These are phyloP conservation scores for Emericellopsis atlantica DNA, from an alignment of 2,329 filamentous ascomycete genomes.

Conservation along the genomic window DNA sequence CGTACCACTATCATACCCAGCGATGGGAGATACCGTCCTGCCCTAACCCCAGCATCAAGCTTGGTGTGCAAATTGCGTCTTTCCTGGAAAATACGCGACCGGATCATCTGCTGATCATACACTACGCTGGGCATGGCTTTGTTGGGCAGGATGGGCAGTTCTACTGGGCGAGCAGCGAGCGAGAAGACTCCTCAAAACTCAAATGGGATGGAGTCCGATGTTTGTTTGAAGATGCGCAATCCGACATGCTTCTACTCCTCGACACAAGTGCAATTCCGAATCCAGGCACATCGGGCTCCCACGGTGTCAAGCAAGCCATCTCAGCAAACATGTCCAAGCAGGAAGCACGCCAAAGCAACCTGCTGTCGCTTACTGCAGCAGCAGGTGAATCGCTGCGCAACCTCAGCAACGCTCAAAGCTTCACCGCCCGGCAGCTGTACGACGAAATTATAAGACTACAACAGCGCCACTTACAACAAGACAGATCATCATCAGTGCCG, in stretches of 20 bases:
- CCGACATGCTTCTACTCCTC: constrained; percentile 49
- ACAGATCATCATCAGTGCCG: constrained; percentile 22
- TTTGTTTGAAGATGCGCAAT: constrained; percentile 48
- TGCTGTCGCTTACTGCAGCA: constrained; percentile 21
- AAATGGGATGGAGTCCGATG: constrained; percentile 53
- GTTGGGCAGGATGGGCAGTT: constrained; percentile 46
- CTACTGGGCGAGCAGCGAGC: constrained; percentile 51
- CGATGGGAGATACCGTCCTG: constrained; percentile 48
- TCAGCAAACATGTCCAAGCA: constrained; percentile 24
- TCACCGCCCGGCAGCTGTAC: constrained; percentile 41
- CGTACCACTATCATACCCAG: constrained; percentile 49
- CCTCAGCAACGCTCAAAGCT: constrained; percentile 39
- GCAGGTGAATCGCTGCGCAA: constrained; percentile 37
- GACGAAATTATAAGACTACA: constrained; percentile 34
- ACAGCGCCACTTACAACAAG: constrained; percentile 29
- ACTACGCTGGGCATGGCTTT: constrained; percentile 51
- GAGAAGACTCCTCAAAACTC: constrained; percentile 45
- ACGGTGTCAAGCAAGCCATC: constrained; percentile 49
- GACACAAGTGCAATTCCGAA: constrained; percentile 49
- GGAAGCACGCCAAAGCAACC: no score
- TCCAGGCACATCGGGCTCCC: constrained; percentile 32
- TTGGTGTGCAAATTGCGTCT: constrained; percentile 45
- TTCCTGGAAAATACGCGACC: constrained; percentile 45
- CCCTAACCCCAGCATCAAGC: constrained; percentile 46
- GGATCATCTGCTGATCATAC: constrained; percentile 50